These are phyloP conservation scores for Rhizoclosmatium globosum DNA, from an alignment of 192 early-diverging fungal genomes.

Conservation along the genomic window DNA sequence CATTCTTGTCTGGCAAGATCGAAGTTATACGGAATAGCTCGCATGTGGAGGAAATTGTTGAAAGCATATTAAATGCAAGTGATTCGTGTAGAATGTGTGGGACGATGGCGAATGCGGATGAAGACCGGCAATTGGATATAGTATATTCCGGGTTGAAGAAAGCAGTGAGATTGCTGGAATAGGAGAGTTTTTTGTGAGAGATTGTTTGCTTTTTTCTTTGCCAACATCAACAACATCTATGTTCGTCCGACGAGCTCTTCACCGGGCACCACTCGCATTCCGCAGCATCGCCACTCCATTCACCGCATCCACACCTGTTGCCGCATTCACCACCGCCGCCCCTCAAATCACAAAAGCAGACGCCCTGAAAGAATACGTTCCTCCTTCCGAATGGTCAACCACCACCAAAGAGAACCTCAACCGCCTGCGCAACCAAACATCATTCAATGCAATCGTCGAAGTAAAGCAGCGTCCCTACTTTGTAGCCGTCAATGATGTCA, in stretches of 20 bases:
- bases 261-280: neutral
- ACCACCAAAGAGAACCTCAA: slow-evolving; percentile 40
- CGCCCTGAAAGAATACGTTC: neutral
- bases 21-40: neutral
- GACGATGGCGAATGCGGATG: neutral
- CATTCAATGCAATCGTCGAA: slow-evolving; percentile 87
- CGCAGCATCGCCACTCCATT: neutral
- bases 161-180: slow-evolving; percentile 7
- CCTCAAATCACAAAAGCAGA: neutral
- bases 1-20: neutral
- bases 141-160: neutral
- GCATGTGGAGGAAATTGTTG: slow-evolving; percentile 9
- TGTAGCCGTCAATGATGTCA: slow-evolving; percentile 87
- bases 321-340: neutral
- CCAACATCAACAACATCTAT: neutral
- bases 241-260: neutral
- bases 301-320: neutral
- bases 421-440: slow-evolving; percentile 41
- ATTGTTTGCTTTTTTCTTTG: neutral
- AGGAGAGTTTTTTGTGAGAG: neutral
- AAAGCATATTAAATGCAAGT: neutral
- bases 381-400: slow-evolving; percentile 20
- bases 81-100: slow-evolving; percentile 9
- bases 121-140: slow-evolving; percentile 11
- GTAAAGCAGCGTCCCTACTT: slow-evolving; percentile 88